These are phyloP conservation scores for Citrus cavaleriei DNA, from an alignment of 345 rosid species.

Conservation along the genomic window DNA sequence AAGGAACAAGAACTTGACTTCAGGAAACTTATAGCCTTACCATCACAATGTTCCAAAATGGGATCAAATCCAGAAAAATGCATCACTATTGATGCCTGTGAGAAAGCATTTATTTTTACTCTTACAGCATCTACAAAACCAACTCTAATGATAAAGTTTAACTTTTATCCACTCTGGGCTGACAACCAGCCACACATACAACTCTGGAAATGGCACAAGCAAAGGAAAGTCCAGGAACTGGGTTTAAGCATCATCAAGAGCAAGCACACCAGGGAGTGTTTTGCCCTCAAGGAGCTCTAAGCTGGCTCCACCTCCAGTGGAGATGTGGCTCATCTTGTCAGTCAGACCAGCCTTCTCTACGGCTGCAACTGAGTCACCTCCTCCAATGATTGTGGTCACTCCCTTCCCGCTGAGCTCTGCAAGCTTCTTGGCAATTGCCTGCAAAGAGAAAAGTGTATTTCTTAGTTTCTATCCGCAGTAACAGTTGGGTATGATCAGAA, in stretches of 20 bases:
- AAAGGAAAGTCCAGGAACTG: background rate
- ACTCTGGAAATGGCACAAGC: background rate
- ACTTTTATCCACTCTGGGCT: conserved; percentile 15
- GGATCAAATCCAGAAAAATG: background rate
- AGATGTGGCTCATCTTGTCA: conserved; percentile 94
- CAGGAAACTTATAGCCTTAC: background rate
- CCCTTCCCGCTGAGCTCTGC: conserved; percentile 81
- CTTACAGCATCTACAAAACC: conserved; percentile 18
- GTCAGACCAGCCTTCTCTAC: conserved; percentile 94
- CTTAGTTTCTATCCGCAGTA: background rate
- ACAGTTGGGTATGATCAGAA: background rate
- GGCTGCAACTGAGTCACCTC: conserved; percentile 96
- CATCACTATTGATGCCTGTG: background rate
- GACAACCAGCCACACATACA: conserved; percentile 26
- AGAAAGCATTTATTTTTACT: conserved; percentile 14
- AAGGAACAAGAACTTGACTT: background rate
- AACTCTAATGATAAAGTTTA: background rate
- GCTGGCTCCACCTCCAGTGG: conserved; percentile 97
- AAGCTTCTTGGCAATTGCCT: conserved; percentile 85
- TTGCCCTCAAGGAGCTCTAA: conserved; percentile 97
- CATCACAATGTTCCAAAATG: background rate
- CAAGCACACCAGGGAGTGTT: conserved; percentile 82
- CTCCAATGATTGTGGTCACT: conserved; percentile 93
- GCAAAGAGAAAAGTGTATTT: conserved; percentile 9
- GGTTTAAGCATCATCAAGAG: conserved; percentile 72